Base-by-base conservation (phyloP, 169 alveolate species). In the Eimeria praecox region DNA sequence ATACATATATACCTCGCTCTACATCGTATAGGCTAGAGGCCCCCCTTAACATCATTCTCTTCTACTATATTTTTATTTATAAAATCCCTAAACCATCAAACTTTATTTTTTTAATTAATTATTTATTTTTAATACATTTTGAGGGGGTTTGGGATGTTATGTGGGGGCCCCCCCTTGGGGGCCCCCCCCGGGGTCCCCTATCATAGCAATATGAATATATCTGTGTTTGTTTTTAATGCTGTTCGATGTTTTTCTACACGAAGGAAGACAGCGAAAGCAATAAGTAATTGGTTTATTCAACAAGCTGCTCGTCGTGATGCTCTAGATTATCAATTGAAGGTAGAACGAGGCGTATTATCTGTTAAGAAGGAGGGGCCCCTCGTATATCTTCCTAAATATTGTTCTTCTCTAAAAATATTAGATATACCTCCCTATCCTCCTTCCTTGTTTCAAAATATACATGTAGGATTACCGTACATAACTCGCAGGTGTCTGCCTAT, bases 211-310 rank as follows among this genome's bases (percentile, higher is more conserved):
- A n/a, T n/a, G n/a, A n/a, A n/a, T n/a, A n/a, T n/a, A n/a, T n/a
- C n/a, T n/a, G n/a, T n/a, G n/a, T n/a, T n/a, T n/a, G n/a, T n/a
- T n/a, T n/a, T n/a, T n/a, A n/a, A n/a, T n/a, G n/a, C n/a, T n/a
- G n/a, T n/a, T n/a, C n/a, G 89, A 16, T 42, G 69, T 35, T 80
- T 80, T 66, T 80, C 89, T 38, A 80, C 89, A 18, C 89, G 89
- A 14, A 54, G 89, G 1, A 80, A 80, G 42, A 80, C 89, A 44
- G 89, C 66, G 14, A 80, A 80, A 62, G 89, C 89, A 18, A 80
- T 80, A 18, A 35, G 64, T 24, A 35, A 42, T 5, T 40, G 59
- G 89, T 62, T 5, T 4, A 1, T 80, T 62, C 66, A 46, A 62
- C 89, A 80, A 46, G 66, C 40, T 30, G 89, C 89, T 24, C 89